Conservation (phyloP, 768 basidiomycete species). For the Trametes cubensis region DNA sequence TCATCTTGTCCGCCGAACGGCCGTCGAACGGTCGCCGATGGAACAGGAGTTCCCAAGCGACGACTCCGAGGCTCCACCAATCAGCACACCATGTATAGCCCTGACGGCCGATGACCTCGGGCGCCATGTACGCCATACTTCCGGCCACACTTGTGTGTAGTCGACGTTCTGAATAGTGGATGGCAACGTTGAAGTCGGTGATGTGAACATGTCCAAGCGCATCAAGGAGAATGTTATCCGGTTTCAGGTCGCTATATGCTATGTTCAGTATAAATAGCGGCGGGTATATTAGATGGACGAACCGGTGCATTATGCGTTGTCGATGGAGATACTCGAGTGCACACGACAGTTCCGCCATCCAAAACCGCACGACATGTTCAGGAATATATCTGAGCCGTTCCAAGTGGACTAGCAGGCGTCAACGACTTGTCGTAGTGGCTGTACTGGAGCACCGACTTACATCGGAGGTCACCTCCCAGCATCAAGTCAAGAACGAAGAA, state of each 20-base stretch:
- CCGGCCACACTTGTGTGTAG: slow-evolving; percentile 93
- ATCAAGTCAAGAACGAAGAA: slow-evolving; percentile 98
- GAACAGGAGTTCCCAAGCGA: slow-evolving; percentile 88
- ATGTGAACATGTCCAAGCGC: slow-evolving; percentile 93
- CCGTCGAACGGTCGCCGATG: slow-evolving; percentile 87
- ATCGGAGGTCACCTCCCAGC: slow-evolving; percentile 92
- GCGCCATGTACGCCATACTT: slow-evolving; percentile 99
- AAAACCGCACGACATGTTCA: slow-evolving; percentile 81
- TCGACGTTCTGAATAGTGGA: slow-evolving; percentile 91
- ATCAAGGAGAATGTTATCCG: slow-evolving; percentile 95
- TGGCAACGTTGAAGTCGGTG: slow-evolving; percentile 99
- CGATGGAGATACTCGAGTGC: slow-evolving; percentile 89
- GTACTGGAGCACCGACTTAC: slow-evolving; percentile 40
- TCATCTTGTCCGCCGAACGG: slow-evolving; percentile 86
- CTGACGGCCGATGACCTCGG: slow-evolving; percentile 88
- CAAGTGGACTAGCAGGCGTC: slow-evolving; percentile 66
- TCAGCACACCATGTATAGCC: slow-evolving; percentile 94
- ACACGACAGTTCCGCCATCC: slow-evolving; percentile 84
- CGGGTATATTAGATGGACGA: slow-evolving; percentile 29
- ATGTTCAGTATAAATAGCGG: slow-evolving; percentile 13
- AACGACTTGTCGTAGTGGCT: neutral
- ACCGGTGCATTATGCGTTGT: slow-evolving; percentile 95
- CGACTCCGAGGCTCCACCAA: slow-evolving; percentile 95
- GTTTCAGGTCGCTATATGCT: slow-evolving; percentile 81
- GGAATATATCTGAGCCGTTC: slow-evolving; percentile 67